Conservation (phyloP, 352 stramenopile genomes). For the Phytophthora constricta region DNA sequence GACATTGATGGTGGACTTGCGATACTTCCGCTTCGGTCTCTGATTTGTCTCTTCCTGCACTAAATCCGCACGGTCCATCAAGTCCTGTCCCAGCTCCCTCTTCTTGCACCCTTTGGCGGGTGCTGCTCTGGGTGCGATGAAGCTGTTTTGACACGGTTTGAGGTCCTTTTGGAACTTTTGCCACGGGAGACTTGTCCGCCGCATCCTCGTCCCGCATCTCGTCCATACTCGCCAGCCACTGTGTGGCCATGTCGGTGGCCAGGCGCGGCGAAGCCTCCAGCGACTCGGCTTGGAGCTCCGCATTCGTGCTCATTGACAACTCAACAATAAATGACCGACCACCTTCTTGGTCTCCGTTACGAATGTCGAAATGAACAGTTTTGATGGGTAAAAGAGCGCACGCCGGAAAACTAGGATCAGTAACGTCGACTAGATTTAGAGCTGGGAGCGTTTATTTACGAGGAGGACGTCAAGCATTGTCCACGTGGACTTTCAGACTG, state of each 20-base stretch:
- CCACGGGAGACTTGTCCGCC: not conserved
- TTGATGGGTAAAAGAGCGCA: not conserved
- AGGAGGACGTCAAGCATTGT: too few species aligned
- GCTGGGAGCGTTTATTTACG: too few species aligned
- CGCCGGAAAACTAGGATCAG: not conserved
- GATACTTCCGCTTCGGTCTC: slow-evolving; percentile 34
- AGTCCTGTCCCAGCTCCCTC: too few species aligned
- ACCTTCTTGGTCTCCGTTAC: too few species aligned
- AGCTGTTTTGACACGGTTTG: not conserved
- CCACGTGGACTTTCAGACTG: not conserved
- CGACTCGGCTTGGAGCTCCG: not conserved
- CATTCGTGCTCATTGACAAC: too few species aligned
- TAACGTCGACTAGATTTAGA: too few species aligned
- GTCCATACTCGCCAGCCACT: slow-evolving; percentile 36
- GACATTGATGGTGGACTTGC: slow-evolving; percentile 43
- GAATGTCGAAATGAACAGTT: too few species aligned
- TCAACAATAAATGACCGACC: too few species aligned
- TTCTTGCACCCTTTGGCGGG: too few species aligned
- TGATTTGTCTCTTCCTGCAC: slow-evolving; percentile 18
- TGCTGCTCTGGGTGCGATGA: slow-evolving; percentile 9
- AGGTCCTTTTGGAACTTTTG: not conserved
- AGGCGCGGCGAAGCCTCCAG: slow-evolving; percentile 33
- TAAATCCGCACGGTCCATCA: too few species aligned
- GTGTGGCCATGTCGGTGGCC: slow-evolving; percentile 31
- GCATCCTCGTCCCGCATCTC: slow-evolving; percentile 29